Evolutionary conservation across 2,329 filamentous ascomycete species (phyloP), one percentile per base, ranked within the genome.

Genomic region (Talaromyces marneffei): DNA sequence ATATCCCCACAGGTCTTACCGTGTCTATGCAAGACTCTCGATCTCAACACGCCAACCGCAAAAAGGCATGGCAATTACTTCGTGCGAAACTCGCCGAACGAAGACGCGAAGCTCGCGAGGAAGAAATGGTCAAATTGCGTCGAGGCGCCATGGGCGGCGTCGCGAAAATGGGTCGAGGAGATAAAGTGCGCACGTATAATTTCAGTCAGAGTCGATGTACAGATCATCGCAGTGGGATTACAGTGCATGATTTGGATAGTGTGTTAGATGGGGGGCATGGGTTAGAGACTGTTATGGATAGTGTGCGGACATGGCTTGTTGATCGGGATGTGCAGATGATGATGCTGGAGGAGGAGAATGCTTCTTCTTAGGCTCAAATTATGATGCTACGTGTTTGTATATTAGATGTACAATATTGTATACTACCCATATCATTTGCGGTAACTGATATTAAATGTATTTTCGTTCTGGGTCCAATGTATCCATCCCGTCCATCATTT

Each of bases 151-250:
- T 96, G 65, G 87, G 90, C 37, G 85, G 87, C 66, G 87, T 92
- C 61, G 88, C 82, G 7, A 83, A 88, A 69, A 92, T 94, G 78
- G 94, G 92, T 5, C 84, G 94, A 44, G 91, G 91, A 52, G 92
- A 97, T 78, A 99, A 99, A 79, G 88, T 99, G 62, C 82, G 92
- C 63, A 97, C 92, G 0, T 97, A 97, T 75, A 96, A 97, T 74
- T 89, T 80, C 74, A 80, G 80, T 3, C 86, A 90, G 74, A 87
- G 92, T 74, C 82, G 92, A 46, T 92, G 94, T 66, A 96, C 92
- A 1, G 92, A 97, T 70, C 92, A 97, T 75, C 82, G 92, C 42
- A 91, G 88, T 68, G 91, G 89, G 0, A 73, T 89, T 40, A 92
- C 92, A 60, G 82, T 92, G 14, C 87, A 93, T 71, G 90, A 92